phyloP scores from a whole-genome alignment of 805 yeast genomes.

The Starmerella bacillaris region DNA sequence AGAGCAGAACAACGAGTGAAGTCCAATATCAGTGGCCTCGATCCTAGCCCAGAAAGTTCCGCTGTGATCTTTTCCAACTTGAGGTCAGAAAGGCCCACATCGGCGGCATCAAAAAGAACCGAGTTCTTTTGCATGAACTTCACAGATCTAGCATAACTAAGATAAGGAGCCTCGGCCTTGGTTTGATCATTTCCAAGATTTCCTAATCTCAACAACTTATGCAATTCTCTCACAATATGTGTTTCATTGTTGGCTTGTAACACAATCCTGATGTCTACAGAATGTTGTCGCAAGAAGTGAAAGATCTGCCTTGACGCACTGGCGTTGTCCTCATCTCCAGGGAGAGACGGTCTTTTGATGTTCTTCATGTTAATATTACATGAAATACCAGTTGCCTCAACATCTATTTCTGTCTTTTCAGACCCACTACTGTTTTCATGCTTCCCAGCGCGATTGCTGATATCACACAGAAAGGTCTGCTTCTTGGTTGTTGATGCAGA shows the following conservation, averaged over 20 bases:
- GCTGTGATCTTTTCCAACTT: not conserved
- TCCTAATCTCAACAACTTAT: not conserved
- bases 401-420: not conserved
- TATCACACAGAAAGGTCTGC: too few relatives aligned
- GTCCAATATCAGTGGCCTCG: not conserved
- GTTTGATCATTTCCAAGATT: too few relatives aligned
- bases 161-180: not conserved
- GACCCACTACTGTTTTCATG: not conserved
- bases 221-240: not conserved
- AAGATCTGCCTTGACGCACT: slow-evolving; percentile 1
- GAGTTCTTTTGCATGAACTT: not conserved
- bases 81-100: not conserved
- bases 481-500: not conserved
- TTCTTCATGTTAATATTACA: too few relatives aligned
- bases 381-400: not conserved
- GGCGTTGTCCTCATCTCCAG: not conserved
- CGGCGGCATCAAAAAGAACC: not conserved
- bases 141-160: not conserved
- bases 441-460: too few relatives aligned
- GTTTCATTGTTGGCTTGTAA: not conserved
- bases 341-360: not conserved
- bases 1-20: not conserved
- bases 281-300: slow-evolving; percentile 1
- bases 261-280: slow-evolving; percentile 2
- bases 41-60: not conserved